These are phyloP conservation scores for Ceratocystis diversiconidia DNA, from an alignment of 2,329 filamentous ascomycete species.

Conservation along the genomic window DNA sequence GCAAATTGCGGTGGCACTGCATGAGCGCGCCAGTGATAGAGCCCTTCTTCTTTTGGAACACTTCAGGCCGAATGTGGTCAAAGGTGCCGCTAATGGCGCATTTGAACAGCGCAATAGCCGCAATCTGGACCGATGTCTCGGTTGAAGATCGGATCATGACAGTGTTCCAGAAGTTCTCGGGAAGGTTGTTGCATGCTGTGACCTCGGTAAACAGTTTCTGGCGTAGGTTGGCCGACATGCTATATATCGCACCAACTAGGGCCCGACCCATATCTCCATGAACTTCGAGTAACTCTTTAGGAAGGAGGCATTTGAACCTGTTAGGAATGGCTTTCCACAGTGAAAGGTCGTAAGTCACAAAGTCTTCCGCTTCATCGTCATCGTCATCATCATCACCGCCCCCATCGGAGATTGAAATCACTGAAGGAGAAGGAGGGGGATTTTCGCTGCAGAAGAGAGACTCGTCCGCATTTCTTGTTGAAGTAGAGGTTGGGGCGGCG, in stretches of 20 bases:
- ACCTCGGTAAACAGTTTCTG: slow-evolving; percentile 5
- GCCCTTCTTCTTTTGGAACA: not conserved
- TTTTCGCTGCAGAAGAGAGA: slow-evolving; percentile 22
- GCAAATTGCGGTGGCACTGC: not conserved
- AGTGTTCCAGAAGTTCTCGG: slow-evolving; percentile 4
- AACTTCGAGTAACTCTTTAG: not conserved
- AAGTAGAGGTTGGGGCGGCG: slow-evolving; percentile 18
- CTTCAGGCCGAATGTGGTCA: not conserved
- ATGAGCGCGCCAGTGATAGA: slow-evolving; percentile 3
- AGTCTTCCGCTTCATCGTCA: slow-evolving; percentile 19
- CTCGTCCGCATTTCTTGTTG: slow-evolving; percentile 22
- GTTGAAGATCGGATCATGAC: not conserved
- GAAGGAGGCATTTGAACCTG: slow-evolving; percentile 11
- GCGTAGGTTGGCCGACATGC: slow-evolving; percentile 4
- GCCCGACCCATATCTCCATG: slow-evolving; percentile 8
- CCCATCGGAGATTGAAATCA: slow-evolving; percentile 22
- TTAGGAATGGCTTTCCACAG: slow-evolving; percentile 10
- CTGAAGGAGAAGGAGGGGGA: not conserved
- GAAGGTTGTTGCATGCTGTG: not conserved
- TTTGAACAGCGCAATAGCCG: slow-evolving; percentile 9
- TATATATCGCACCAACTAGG: slow-evolving; percentile 9
- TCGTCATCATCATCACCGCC: slow-evolving; percentile 21
- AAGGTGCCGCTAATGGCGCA: not conserved
- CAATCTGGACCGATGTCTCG: slow-evolving; percentile 4
- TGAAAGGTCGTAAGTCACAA: slow-evolving; percentile 9